Evolutionary conservation across 2,329 filamentous ascomycete genomes (phyloP).

Genomic region (Pseudonectria foliicola): DNA sequence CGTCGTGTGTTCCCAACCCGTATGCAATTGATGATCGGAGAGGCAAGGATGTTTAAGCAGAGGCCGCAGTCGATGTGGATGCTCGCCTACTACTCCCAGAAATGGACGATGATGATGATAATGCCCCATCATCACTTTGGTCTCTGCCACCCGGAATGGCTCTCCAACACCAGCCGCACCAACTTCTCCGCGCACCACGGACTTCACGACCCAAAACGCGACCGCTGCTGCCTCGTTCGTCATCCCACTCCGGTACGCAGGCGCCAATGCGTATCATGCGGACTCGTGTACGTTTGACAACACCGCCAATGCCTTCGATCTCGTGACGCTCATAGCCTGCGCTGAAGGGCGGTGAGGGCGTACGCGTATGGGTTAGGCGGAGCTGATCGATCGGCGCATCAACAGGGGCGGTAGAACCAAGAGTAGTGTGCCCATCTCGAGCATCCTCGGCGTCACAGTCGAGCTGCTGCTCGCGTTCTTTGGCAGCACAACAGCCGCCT

Average conservation of each 20-base stretch:
- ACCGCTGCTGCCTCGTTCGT: conserved; percentile 57
- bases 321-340: conserved; percentile 80
- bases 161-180: conserved; percentile 88
- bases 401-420: conserved; percentile 14
- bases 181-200: conserved; percentile 62
- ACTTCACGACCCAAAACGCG: conserved; percentile 65
- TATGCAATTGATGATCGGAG: background rate
- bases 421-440: conserved; percentile 32
- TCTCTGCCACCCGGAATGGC: conserved; percentile 57
- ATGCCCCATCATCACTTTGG: conserved; percentile 16
- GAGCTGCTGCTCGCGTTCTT: conserved; percentile 73
- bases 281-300: conserved; percentile 82
- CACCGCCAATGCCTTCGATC: conserved; percentile 83
- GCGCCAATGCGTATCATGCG: conserved; percentile 74
- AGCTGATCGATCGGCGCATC: conserved; percentile 24
- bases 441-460: conserved; percentile 78
- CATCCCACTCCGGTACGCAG: conserved; percentile 78
- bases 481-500: conserved; percentile 64
- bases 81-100: conserved; percentile 15
- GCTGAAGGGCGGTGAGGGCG: conserved; percentile 46
- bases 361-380: conserved; percentile 28
- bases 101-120: conserved; percentile 17
- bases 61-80: conserved; percentile 16
- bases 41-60: conserved; percentile 8
- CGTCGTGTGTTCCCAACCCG: background rate